Base-by-base conservation (phyloP, 2,329 filamentous ascomycete genomes). In the Dactylonectria estremocensis region DNA sequence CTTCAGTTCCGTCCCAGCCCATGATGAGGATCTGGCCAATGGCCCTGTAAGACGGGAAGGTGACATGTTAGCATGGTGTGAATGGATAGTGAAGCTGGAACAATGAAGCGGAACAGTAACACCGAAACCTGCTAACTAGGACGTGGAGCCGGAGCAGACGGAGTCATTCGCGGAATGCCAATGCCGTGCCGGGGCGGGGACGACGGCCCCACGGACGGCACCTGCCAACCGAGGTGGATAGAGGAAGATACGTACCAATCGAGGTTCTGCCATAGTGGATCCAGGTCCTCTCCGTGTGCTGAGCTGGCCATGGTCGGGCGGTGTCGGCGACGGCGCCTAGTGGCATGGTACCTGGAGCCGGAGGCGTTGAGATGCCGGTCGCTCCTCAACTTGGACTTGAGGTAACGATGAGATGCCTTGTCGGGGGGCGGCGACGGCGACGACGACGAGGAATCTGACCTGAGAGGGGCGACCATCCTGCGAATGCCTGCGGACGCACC, bases 1-100 rank as follows among this genome's bases (percentile, higher is more conserved):
- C 91, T 79, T 93, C 89, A 62, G 92, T 94, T 68, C 93, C 93
- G 85, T 96, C 93, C 86, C 94, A 97, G 79, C 93, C 93, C 91
- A 95, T 93, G 80, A 93, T 92, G 80, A 94, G 86, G 84, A 91
- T 88, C 85, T 94, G 92, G 68, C 92, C 92, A 84, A 94, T 90
- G 68, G 89, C 88, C 86, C 89, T 91, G 76, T 68, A 73, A 45
- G n/a, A 48, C 45, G 52, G 72, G 72, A 73, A 70, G 66, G 75
- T 74, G 78, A 79, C 57, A 40, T 64, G 62, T 76, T 69, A 82
- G 68, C 65, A 66, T 8, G 20, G 40, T 22, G 28, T 20, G 31
- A 33, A 28, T 28, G 24, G 24, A 28, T 28, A 28, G 24, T 11
- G 58, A 33, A 35, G 2, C 14, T 16, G 11, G 11, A 22, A 37